These are phyloP conservation scores for Aspergillus phoenicis DNA, from an alignment of 2,329 filamentous ascomycete species.

Conservation along the genomic window DNA sequence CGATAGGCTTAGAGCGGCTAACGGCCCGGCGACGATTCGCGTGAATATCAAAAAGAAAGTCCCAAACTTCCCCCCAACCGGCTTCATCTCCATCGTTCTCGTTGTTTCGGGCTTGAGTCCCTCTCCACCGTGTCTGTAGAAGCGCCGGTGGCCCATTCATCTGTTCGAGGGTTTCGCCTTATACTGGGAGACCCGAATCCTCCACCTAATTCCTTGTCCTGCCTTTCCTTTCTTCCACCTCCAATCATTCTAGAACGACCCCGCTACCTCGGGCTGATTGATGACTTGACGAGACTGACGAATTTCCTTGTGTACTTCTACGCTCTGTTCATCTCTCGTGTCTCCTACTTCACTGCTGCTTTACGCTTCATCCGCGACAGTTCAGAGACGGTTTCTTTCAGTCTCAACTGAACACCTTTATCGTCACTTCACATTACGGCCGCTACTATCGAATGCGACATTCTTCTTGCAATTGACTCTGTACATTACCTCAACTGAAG, in stretches of 20 bases:
- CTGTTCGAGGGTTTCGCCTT: background rate
- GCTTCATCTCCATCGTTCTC: slow-evolving; percentile 6
- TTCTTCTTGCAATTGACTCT: slow-evolving; percentile 2
- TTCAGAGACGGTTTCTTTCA: slow-evolving; percentile 1
- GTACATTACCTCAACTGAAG: slow-evolving; percentile 10
- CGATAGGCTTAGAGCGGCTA: slow-evolving; percentile 19
- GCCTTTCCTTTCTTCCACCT: slow-evolving; percentile 15
- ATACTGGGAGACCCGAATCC: background rate
- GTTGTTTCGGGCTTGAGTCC: slow-evolving; percentile 17
- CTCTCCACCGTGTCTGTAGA: slow-evolving; percentile 16
- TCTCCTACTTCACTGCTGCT: slow-evolving; percentile 18
- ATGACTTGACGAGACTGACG: slow-evolving; percentile 47
- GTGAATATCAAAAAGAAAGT: slow-evolving; percentile 25
- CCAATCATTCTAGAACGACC: slow-evolving; percentile 20
- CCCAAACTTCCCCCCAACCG: slow-evolving; percentile 6
- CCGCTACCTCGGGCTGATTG: slow-evolving; percentile 34
- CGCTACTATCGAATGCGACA: slow-evolving; percentile 19
- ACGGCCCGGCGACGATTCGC: slow-evolving; percentile 21
- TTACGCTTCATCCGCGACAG: slow-evolving; percentile 11
- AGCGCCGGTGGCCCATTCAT: slow-evolving; percentile 1
- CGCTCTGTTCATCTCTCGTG: slow-evolving; percentile 22
- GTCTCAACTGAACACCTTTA: slow-evolving; percentile 15
- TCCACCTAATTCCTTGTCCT: slow-evolving; percentile 5
- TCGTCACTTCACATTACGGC: slow-evolving; percentile 19
- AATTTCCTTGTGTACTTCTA: slow-evolving; percentile 41